A percentile compares a stretch with the other conserved stretches of the same genome.
Evolutionary conservation across 345 rosid genomes (phyloP).

Genomic region (Eucalyptus viminalis): DNA sequence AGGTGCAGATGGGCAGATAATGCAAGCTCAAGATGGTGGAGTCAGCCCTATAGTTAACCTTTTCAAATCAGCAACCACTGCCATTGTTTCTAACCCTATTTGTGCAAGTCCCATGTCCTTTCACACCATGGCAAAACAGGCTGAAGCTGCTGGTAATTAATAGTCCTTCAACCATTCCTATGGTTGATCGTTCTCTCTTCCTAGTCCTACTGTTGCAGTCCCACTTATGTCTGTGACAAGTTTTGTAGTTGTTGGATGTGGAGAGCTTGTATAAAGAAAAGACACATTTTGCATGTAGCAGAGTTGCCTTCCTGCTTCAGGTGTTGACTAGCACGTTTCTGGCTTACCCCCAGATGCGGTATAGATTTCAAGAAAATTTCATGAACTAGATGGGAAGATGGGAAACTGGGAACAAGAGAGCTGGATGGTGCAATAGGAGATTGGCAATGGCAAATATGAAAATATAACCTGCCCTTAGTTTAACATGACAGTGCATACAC

Average conservation of each 20-base stretch:
- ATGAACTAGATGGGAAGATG: not conserved
- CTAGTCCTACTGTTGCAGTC: not conserved
- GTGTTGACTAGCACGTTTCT: not conserved
- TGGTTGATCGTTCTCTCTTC: not conserved
- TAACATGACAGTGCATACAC: not conserved
- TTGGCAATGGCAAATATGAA: not conserved
- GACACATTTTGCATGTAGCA: not conserved
- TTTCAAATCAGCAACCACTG: slow-evolving; percentile 75
- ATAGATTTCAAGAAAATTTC: not conserved
- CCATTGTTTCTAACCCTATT: slow-evolving; percentile 61
- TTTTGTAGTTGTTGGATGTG: not conserved
- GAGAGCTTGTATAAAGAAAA: not conserved
- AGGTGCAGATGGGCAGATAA: slow-evolving; percentile 77
- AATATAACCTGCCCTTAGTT: not conserved
- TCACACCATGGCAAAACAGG: slow-evolving; percentile 92
- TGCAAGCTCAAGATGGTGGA: slow-evolving; percentile 71
- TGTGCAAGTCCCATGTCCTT: slow-evolving; percentile 76
- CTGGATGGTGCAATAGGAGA: not conserved
- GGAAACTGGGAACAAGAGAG: not conserved
- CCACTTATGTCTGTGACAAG: not conserved
- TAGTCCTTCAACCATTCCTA: not conserved
- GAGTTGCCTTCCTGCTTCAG: not conserved
- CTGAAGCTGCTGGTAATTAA: slow-evolving; percentile 92
- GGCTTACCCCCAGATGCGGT: not conserved
- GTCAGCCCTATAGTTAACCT: slow-evolving; percentile 84